Conservation (phyloP, 169 alveolate genomes). For the Plasmodium chabaudi region DNA sequence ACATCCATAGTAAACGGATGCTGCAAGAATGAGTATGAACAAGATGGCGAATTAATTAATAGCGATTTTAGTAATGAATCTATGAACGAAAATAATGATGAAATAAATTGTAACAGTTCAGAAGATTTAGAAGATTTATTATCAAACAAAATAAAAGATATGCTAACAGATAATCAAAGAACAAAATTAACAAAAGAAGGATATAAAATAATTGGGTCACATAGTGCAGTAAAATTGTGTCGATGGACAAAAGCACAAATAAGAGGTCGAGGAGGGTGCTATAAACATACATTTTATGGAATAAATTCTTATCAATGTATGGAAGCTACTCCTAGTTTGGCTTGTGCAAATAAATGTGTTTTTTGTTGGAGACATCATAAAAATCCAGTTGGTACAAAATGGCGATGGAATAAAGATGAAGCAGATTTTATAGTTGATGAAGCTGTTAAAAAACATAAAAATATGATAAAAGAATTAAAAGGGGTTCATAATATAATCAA, state of each 20-base stretch:
- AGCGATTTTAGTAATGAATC: not conserved
- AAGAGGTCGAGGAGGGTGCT: slow-evolving; percentile 93
- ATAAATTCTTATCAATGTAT: slow-evolving; percentile 91
- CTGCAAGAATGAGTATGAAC: too few relatives aligned
- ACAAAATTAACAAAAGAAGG: slow-evolving; percentile 82
- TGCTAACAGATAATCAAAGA: slow-evolving; percentile 81
- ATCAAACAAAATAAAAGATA: slow-evolving; percentile 32
- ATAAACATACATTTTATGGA: slow-evolving; percentile 93
- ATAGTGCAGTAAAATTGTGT: slow-evolving; percentile 93
- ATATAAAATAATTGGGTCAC: slow-evolving; percentile 90
- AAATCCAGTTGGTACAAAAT: slow-evolving; percentile 89
- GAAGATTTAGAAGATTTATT: slow-evolving; percentile 82
- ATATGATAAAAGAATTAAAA: slow-evolving; percentile 82
- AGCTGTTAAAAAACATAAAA: slow-evolving; percentile 79
- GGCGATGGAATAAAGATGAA: slow-evolving; percentile 91
- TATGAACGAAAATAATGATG: not conserved
- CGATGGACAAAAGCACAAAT: slow-evolving; percentile 91
- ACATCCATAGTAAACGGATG: too few relatives aligned
- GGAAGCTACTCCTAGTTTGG: slow-evolving; percentile 93
- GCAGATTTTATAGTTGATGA: slow-evolving; percentile 85
- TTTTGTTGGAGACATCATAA: slow-evolving; percentile 95
- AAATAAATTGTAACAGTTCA: slow-evolving; percentile 3
- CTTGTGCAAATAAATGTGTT: slow-evolving; percentile 94
- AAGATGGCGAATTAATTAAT: not conserved
- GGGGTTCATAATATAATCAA: slow-evolving; percentile 81